phyloP scores from a whole-genome alignment of 371 early-diverging fungal genomes.

The Saksenaea vasiformis region DNA sequence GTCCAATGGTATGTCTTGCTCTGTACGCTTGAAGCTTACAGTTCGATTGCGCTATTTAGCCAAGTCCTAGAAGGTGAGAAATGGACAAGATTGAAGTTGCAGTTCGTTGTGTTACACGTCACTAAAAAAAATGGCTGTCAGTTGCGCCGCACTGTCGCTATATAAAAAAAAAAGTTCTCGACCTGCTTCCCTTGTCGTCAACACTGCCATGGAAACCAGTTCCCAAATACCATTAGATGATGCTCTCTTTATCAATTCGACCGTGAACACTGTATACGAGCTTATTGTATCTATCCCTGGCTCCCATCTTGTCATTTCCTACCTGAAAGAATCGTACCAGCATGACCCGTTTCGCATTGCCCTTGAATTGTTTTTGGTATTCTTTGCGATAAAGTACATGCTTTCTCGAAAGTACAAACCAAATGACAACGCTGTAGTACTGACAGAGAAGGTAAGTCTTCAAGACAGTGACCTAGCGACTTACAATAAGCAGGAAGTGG shows the following conservation, averaged over 20 bases:
- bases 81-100: no score
- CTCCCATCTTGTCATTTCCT: slow-evolving; percentile 72
- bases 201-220: slow-evolving; percentile 7
- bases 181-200: neutral
- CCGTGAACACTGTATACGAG: slow-evolving; percentile 43
- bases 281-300: slow-evolving; percentile 70
- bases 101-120: no score
- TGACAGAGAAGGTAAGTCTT: slow-evolving; percentile 79
- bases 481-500: slow-evolving; percentile 30
- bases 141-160: no score
- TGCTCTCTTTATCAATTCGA: slow-evolving; percentile 47
- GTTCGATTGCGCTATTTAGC: no score
- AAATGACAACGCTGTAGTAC: slow-evolving; percentile 75
- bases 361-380: slow-evolving; percentile 84
- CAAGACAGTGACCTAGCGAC: neutral
- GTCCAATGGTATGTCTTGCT: no score
- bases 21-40: no score
- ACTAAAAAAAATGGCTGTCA: no score
- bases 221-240: slow-evolving; percentile 20
- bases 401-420: slow-evolving; percentile 84
- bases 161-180: no score
- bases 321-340: slow-evolving; percentile 92
- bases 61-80: no score
- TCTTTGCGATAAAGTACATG: slow-evolving; percentile 91
- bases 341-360: slow-evolving; percentile 94